phyloP scores from a whole-genome alignment of 1,284 basidiomycete genomes.

The Cutaneotrichosporon spelunceum region DNA sequence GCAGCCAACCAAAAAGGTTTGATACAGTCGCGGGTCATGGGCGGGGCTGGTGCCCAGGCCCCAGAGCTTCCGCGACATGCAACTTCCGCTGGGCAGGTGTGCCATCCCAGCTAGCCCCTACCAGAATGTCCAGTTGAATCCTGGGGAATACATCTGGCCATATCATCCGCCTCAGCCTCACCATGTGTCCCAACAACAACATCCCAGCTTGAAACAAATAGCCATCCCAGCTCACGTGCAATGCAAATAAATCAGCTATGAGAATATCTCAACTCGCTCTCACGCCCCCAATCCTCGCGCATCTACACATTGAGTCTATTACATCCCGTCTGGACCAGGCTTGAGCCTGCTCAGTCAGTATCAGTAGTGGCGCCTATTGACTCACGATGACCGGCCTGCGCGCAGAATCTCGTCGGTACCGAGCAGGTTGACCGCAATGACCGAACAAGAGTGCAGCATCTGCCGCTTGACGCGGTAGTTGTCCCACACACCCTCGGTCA shows the following conservation, averaged over 20 bases:
- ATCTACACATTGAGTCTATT: constrained; percentile 8
- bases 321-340: constrained; percentile 7
- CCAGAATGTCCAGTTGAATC: no score
- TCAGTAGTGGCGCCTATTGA: background rate
- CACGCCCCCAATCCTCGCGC: background rate
- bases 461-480: constrained; percentile 98
- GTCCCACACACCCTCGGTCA: constrained; percentile 95
- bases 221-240: constrained; percentile 12
- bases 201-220: background rate
- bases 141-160: background rate
- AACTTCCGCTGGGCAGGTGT: no score
- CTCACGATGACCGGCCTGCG: constrained; percentile 77
- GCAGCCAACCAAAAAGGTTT: no score
- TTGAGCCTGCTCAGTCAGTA: constrained; percentile 9
- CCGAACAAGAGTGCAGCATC: constrained; percentile 96
- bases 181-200: background rate
- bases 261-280: constrained; percentile 2
- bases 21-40: no score
- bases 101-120: no score
- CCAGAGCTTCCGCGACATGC: no score
- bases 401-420: constrained; percentile 94
- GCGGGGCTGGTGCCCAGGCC: no score
- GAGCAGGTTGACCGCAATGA: constrained; percentile 93
- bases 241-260: constrained; percentile 15
- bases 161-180: no score